Evolutionary conservation across 169 alveolate species (phyloP), one percentile per base, ranked within the genome.

Genomic region (Amoebophrya sp.): DNA sequence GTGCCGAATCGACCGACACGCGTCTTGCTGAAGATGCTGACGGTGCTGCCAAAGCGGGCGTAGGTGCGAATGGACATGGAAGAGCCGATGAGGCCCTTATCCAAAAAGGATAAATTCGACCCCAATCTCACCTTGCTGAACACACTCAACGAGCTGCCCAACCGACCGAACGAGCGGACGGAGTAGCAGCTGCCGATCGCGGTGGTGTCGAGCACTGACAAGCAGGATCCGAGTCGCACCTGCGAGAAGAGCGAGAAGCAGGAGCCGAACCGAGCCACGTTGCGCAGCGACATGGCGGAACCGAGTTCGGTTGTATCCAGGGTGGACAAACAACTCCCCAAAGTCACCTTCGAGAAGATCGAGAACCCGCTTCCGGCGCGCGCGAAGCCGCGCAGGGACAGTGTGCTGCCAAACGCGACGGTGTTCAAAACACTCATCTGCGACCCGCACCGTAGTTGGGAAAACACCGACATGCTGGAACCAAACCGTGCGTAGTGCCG

Each of bases 371-470:
- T 88, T 14, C 90, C 90, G 40, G 32, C 29, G 53, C 90, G 35
- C 32, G 90, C 90, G 47, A 88, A 88, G 25, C 90, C 47, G 40
- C 90, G 90, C 41, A 88, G 90, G 14, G 90, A 88, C 40, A 88
- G 47, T 2, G 53, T 32, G 47, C 90, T 88, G 47, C 90, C 90
- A 18, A 88, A 38, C 53, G 90, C 40, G 10, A 39, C 90, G 23
- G 14, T 35, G 7, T 88, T n/a, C 40, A 88, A 12, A 23, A 88
- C 54, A 7, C 40, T 25, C n/a, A 40, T n/a, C 14, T 1, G 0
- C 32, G 53, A 33, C 7, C 90, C 90, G 10, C 14, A 39, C 40
- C 90, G 35, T 32, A 88, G n/a, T 18, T 35, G 14, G 40, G 54
- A 35, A 32, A 88, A 88, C 35, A 88, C 90, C 23, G 54, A 35